Evolutionary conservation across 2,329 filamentous ascomycete species (phyloP), one percentile per base, ranked within the genome.

Genomic region (Claviceps purpurea): DNA sequence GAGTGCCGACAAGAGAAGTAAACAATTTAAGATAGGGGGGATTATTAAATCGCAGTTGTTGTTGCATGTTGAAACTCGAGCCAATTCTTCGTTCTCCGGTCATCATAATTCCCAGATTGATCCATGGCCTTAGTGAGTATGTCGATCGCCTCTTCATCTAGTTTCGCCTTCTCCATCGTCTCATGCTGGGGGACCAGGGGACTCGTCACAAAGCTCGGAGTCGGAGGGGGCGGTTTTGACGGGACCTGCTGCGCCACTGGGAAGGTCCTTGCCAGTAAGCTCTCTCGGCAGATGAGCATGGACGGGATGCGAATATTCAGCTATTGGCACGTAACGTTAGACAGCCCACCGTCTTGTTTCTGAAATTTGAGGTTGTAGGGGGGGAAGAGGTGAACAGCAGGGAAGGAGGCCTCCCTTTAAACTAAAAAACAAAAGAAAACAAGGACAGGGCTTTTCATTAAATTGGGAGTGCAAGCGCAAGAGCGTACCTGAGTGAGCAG

Each of bases 271-370:
- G 70, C 68, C 66, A 77, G 69, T 10, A 78, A 62, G 4, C 70
- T 70, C 58, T 81, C 77, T 39, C 73, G 67, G 30, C 70, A 72
- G 61, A 83, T 81, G 55, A 81, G 70, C 79, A 82, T 82, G 0
- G 77, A 81, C 2, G 80, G 79, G 18, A 81, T 70, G 24, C 79
- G 76, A 50, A 82, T 64, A 60, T 78, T 72, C 50, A 81, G 69
- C 78, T 81, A 49, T n/a, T 16, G 10, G 38, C 6, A 30, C 18
- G 8, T 11, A 4, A 34, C 14, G 16, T 49, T 5, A 49, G 47
- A 13, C 24, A n/a, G 1, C 30, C 2, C 14, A 16, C 24, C 11
- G 4, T 48, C 3, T 48, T 52, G 16, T 11, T 40, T 24, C 3
- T 6, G 24, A 16, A 43, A 13, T 10, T 14, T 3, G 14, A 24